Conservation (phyloP, 495 filamentous ascomycete species). For the Penicillium longicatenatum region DNA sequence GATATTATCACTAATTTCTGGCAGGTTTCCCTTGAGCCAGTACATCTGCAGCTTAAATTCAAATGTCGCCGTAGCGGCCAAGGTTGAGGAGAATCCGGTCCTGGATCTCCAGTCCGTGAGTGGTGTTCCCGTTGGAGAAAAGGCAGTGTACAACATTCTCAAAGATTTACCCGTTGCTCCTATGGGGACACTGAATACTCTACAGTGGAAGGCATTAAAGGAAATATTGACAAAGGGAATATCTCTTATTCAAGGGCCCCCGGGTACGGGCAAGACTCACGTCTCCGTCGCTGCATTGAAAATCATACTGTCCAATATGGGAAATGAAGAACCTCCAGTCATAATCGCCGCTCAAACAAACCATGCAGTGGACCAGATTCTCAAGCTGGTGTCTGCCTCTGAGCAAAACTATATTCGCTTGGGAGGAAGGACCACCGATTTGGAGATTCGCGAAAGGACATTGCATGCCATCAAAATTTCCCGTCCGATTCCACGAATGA, state of each 20-base stretch:
- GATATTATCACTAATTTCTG: slow-evolving; percentile 15
- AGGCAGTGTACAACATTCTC: slow-evolving; percentile 45
- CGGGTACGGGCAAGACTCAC: slow-evolving; percentile 88
- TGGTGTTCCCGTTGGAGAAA: slow-evolving; percentile 13
- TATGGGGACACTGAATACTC: slow-evolving; percentile 61
- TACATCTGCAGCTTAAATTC: slow-evolving; percentile 57
- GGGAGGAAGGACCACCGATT: slow-evolving; percentile 72
- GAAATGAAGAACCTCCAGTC: slow-evolving; percentile 65
- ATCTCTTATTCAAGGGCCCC: slow-evolving; percentile 85
- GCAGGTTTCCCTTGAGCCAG: slow-evolving; percentile 62
- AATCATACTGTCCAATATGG: slow-evolving; percentile 64
- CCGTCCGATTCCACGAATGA: neutral
- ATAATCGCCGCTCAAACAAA: slow-evolving; percentile 88
- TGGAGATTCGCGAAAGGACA: slow-evolving; percentile 65
- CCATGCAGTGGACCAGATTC: slow-evolving; percentile 86
- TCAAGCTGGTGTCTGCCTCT: slow-evolving; percentile 64
- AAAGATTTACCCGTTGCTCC: slow-evolving; percentile 50
- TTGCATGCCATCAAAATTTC: slow-evolving; percentile 60
- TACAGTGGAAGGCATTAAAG: slow-evolving; percentile 67
- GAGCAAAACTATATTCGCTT: slow-evolving; percentile 73
- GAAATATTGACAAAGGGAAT: slow-evolving; percentile 73
- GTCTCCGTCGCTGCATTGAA: slow-evolving; percentile 73
- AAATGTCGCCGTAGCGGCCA: slow-evolving; percentile 48
- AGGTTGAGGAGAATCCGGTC: slow-evolving; percentile 47
- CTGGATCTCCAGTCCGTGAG: slow-evolving; percentile 49